phyloP scores from a whole-genome alignment of 2,329 filamentous ascomycete genomes.

The Fusarium denticulatum region DNA sequence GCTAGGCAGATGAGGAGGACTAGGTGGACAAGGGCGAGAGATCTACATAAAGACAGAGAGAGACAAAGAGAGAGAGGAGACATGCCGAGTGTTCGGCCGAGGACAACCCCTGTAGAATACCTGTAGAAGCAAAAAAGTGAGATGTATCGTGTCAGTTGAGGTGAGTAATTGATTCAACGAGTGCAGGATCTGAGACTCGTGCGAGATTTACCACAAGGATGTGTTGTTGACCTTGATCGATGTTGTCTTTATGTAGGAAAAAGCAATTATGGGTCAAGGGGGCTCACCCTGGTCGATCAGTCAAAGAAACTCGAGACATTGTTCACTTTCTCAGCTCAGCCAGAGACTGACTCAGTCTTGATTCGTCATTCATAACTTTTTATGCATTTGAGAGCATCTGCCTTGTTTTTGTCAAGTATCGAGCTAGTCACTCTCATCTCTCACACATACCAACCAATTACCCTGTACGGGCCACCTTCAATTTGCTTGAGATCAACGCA shows the following conservation, averaged over 20 bases:
- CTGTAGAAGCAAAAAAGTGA: conserved; percentile 4
- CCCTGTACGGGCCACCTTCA: neutral
- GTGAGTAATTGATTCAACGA: conserved; percentile 34
- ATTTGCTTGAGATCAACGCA: neutral
- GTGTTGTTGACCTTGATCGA: neutral
- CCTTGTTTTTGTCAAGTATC: conserved; percentile 8
- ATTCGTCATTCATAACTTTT: neutral
- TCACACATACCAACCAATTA: neutral
- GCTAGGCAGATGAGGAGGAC: neutral
- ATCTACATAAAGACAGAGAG: conserved; percentile 9
- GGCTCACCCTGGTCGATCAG: conserved; percentile 7
- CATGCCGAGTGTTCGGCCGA: conserved; percentile 17
- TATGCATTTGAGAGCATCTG: neutral
- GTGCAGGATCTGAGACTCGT: conserved; percentile 37
- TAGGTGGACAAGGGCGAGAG: conserved; percentile 20
- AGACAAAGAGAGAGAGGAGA: neutral
- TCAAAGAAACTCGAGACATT: conserved; percentile 26
- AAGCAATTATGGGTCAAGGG: conserved; percentile 17
- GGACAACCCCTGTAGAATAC: conserved; percentile 10
- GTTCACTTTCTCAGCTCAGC: conserved; percentile 25
- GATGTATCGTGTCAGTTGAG: conserved; percentile 8
- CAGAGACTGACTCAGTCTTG: conserved; percentile 11
- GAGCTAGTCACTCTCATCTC: neutral
- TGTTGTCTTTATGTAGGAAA: neutral
- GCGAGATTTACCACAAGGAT: conserved; percentile 30